Base-by-base conservation (phyloP, 495 filamentous ascomycete species). In the Talaromyces liani region DNA sequence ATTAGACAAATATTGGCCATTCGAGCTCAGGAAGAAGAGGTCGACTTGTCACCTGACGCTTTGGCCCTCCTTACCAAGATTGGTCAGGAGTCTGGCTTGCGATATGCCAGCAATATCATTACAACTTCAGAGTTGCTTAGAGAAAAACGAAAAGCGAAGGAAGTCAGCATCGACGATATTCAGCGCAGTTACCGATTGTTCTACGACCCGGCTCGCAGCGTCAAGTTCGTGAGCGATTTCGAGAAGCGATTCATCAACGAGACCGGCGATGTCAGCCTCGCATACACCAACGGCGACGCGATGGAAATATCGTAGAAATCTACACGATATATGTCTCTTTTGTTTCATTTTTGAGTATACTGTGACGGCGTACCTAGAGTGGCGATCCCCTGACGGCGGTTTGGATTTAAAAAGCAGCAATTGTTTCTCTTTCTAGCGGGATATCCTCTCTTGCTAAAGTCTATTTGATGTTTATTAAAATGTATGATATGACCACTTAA, bases 91-190 rank as follows among this genome's bases (percentile, higher is more conserved):
- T 88, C 92, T 6, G 93, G 93, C 33, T 82, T 98, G 18, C 82
- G 94, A 60, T 98, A 98, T 71, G 93, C 91, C 3, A 92, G 91
- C 78, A 96, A 98, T 70, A 86, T 98, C 22, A 97, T 99, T 77
- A 96, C 90, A 6, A 97, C 95, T 1, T 92, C 91, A 5, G 85
- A 92, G 71, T 83, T 98, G 14, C 81, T 97, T 60, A 79, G 82
- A 67, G 74, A 82, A 76, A 98, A 98, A 83, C 82, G 92, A 63
- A 88, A 87, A 65, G 86, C 85, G 31, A 87, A 87, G 66, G 88
- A 94, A 70, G 89, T 99, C 55, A 85, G 84, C 66, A 81, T 94
- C 59, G 84, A 90, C 49, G 95, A 99, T 72, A 93, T 99, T 29
- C 89, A 96, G 79, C 84, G 92, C 61, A 93, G 91, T 77, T 99